These are phyloP conservation scores for Pilobolus umbonatus DNA, from an alignment of 192 early-diverging fungal genomes.

Conservation along the genomic window DNA sequence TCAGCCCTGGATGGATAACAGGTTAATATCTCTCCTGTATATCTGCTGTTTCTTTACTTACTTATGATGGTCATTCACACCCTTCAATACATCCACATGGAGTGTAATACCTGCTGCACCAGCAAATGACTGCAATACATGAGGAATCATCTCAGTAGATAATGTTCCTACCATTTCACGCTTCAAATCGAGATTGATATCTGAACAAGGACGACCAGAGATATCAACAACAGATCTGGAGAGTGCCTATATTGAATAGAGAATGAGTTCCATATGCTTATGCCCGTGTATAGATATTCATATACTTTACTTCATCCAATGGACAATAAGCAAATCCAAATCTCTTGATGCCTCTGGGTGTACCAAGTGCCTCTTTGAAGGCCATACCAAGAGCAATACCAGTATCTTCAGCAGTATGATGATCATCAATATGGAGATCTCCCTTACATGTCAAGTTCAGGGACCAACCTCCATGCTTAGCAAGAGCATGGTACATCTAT, in stretches of 20 bases:
- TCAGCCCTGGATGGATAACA: constrained; percentile 70
- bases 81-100: constrained; percentile 94
- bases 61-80: constrained; percentile 97
- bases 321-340: constrained; percentile 95
- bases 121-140: constrained; percentile 91
- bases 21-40: background rate
- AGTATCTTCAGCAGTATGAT: constrained; percentile 96
- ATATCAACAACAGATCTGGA: constrained; percentile 95
- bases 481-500: constrained; percentile 96
- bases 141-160: constrained; percentile 98
- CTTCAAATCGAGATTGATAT: constrained; percentile 82
- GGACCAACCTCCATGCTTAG: constrained; percentile 93
- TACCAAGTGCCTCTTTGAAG: constrained; percentile 89
- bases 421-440: constrained; percentile 97
- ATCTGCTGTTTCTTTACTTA: constrained; percentile 46
- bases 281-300: background rate
- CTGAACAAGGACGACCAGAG: constrained; percentile 85
- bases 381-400: constrained; percentile 91
- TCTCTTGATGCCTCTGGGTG: constrained; percentile 82
- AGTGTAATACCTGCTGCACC: constrained; percentile 88
- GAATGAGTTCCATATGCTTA: background rate
- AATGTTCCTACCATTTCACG: constrained; percentile 87
- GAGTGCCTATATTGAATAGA: constrained; percentile 62
- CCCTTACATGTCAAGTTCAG: constrained; percentile 80
- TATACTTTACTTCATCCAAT: constrained; percentile 89